Evolutionary conservation across 441 rosid genomes (phyloP).

Genomic region (Hura crepitans): DNA sequence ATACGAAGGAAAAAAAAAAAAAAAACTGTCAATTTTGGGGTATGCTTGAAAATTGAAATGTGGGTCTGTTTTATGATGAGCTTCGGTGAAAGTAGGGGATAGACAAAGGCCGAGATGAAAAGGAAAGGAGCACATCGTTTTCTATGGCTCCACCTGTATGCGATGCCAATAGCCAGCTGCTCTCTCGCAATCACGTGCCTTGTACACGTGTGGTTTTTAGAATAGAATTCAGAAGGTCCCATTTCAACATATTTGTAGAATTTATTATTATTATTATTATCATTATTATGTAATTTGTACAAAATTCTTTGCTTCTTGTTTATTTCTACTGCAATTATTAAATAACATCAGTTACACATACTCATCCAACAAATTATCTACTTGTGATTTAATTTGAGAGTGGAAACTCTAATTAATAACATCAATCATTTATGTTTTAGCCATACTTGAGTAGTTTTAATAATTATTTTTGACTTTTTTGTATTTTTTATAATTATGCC

Average conservation of each 20-base stretch:
- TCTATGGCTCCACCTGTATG: constrained; percentile 26
- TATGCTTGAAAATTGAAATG: neutral
- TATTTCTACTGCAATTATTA: no score
- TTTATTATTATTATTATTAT: no score
- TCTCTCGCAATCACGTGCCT: neutral
- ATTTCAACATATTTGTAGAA: neutral
- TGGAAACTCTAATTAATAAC: neutral
- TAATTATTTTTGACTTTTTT: no score
- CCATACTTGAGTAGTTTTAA: no score
- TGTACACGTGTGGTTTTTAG: neutral
- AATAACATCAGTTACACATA: no score
- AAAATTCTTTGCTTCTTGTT: no score
- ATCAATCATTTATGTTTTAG: neutral
- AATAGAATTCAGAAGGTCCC: neutral
- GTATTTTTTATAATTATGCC: no score
- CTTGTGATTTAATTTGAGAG: neutral
- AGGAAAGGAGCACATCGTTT: constrained; percentile 26
- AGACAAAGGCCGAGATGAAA: constrained; percentile 26
- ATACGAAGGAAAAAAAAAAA: neutral
- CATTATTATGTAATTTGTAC: no score
- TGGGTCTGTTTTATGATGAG: constrained; percentile 12
- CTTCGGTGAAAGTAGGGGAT: constrained; percentile 11
- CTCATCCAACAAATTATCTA: no score
- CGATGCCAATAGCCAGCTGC: constrained; percentile 6
- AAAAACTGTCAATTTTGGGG: constrained; percentile 30